phyloP scores from a whole-genome alignment of 257 asterid species.

The Pogostemon cablin region DNA sequence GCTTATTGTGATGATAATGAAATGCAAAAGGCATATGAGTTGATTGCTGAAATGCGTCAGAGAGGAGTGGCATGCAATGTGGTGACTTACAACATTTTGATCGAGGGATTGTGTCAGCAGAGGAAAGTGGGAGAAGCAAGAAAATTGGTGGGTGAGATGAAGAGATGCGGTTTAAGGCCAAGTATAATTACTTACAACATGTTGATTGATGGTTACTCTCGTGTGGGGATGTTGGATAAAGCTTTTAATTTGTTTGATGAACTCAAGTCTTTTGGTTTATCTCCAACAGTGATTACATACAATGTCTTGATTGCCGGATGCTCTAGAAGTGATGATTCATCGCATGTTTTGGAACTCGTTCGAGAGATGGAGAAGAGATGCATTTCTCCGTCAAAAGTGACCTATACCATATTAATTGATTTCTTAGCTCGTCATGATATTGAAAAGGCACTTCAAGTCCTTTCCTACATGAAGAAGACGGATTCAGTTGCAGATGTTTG shows the following conservation, averaged over 20 bases:
- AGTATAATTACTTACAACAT: constrained; percentile 62
- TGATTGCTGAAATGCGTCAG: constrained; percentile 63
- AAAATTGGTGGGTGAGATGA: constrained; percentile 58
- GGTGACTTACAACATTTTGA: constrained; percentile 70
- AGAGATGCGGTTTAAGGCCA: constrained; percentile 52
- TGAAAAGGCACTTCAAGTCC: constrained; percentile 63
- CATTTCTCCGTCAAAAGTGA: constrained; percentile 66
- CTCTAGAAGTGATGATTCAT: constrained; percentile 49
- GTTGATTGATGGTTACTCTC: constrained; percentile 63
- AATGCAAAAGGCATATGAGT: constrained; percentile 45
- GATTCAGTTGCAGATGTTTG: constrained; percentile 54
- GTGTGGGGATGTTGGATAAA: constrained; percentile 49
- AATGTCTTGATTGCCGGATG: constrained; percentile 60
- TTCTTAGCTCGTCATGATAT: constrained; percentile 66
- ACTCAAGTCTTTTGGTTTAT: constrained; percentile 53
- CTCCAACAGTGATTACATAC: constrained; percentile 65
- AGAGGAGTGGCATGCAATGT: constrained; percentile 59
- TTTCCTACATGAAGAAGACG: constrained; percentile 56
- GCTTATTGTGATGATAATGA: constrained; percentile 50
- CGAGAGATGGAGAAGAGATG: constrained; percentile 79
- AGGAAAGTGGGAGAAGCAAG: constrained; percentile 49
- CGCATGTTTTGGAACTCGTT: constrained; percentile 47
- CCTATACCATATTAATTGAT: constrained; percentile 72
- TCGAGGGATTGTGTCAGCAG: constrained; percentile 61
- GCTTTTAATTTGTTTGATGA: constrained; percentile 54